phyloP scores from a whole-genome alignment of 2,329 filamentous ascomycete species.

The Zasmidium citrigriseum region DNA sequence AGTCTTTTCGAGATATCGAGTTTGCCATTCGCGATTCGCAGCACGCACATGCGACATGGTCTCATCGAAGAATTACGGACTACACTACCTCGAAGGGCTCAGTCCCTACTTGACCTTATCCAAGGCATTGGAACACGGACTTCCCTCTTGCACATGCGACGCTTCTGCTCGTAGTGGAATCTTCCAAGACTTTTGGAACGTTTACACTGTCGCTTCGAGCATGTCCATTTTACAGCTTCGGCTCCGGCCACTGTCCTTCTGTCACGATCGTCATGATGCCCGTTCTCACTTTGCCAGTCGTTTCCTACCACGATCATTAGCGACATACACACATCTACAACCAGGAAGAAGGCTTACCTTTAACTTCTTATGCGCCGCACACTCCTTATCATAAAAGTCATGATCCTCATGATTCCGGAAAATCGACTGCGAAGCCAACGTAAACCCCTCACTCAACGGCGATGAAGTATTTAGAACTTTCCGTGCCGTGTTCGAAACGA shows the following conservation, averaged over 20 bases:
- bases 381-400: slow-evolving; percentile 67
- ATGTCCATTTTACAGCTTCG: slow-evolving; percentile 21
- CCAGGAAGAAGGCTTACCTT: slow-evolving; percentile 34
- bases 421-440: slow-evolving; percentile 62
- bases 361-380: slow-evolving; percentile 56
- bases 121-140: too few relatives aligned
- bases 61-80: too few relatives aligned
- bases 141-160: too few relatives aligned
- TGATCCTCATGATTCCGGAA: slow-evolving; percentile 68
- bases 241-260: slow-evolving; percentile 32
- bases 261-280: slow-evolving; percentile 32
- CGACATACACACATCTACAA: not conserved
- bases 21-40: too few relatives aligned
- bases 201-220: too few relatives aligned
- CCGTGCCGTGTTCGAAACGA: slow-evolving; percentile 48
- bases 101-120: too few relatives aligned
- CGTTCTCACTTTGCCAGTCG: slow-evolving; percentile 26
- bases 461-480: slow-evolving; percentile 29
- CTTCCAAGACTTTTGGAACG: too few relatives aligned
- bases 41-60: too few relatives aligned
- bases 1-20: too few relatives aligned
- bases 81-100: too few relatives aligned
- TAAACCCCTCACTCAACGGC: slow-evolving; percentile 65
- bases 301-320: slow-evolving; percentile 19
- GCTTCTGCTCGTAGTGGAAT: too few relatives aligned